Base-by-base conservation (phyloP, 1,139 yeast genomes). In the Sugiyamaella sp. region DNA sequence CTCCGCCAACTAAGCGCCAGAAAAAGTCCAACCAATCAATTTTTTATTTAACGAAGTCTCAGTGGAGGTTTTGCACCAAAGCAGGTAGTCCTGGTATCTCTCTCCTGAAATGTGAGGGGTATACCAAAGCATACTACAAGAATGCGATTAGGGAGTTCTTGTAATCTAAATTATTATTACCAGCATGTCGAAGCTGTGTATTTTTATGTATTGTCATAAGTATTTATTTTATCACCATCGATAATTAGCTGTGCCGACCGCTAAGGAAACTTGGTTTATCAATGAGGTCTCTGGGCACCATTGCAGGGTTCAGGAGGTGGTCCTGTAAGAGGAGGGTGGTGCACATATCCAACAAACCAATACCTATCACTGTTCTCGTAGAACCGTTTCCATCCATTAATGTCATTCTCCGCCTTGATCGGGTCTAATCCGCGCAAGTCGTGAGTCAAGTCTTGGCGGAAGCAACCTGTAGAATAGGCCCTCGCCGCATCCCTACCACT, bases 381-480 rank as follows among this genome's bases (percentile, higher is more conserved):
- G 65, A 77, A 86, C 1, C 60, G 49, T 55, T 79, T 79, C 93
- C 95, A 86, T 42, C 72, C 68, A 2, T 41, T 48, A 20, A 79
- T 63, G 17, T 64, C 68, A 9, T 51, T 48, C 17, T 56, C 52
- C 0, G 70, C 72, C 38, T 66, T 67, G 1, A 65, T 70, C 1
- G 43, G 48, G 22, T 59, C 61, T 32, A 86, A 67, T 0, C 87
- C 95, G 25, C 95, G 70, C 42, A 87, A 68, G 66, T 88, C 95
- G 65, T 82, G 79, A 0, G 91, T 87, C 62, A 78, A 74, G 16
- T 74, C 76, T 19, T 79, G 76, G 42, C 71, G 68, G 60, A 88
- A 80, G 64, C 96, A 88, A 3, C 95, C 95, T 1, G 93, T 88
- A 2, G 83, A 85, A 63, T 81, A 84, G 22, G 89, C 89, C 46